A percentile compares a stretch with the other conserved stretches of the same genome.
Evolutionary conservation across 371 early-diverging fungal species (phyloP).

Genomic region (Actinomortierella wolfii): DNA sequence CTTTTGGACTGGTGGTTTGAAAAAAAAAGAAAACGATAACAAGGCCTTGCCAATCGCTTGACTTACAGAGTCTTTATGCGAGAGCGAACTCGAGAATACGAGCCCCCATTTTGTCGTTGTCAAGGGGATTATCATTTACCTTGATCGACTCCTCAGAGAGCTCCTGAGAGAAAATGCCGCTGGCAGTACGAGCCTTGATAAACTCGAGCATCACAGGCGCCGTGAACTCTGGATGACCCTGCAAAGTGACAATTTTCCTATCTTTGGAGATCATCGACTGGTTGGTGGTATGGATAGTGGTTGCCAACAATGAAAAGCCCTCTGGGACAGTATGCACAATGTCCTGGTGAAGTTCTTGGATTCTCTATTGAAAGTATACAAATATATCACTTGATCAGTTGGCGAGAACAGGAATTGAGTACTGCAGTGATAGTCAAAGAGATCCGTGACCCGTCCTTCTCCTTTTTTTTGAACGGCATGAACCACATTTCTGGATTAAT

Average conservation of each 20-base stretch:
- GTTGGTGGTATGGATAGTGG: slow-evolving; percentile 18
- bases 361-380: slow-evolving; percentile 36
- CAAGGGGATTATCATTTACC: slow-evolving; percentile 30
- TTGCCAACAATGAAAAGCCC: slow-evolving; percentile 21
- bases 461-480: no score
- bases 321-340: slow-evolving; percentile 24
- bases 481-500: no score
- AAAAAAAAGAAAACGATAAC: no score
- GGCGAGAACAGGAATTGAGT: no score
- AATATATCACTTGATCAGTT: neutral
- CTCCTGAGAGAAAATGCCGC: slow-evolving; percentile 49
- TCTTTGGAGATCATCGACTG: slow-evolving; percentile 63
- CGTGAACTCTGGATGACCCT: slow-evolving; percentile 81
- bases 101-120: slow-evolving; percentile 31
- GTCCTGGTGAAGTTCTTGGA: slow-evolving; percentile 69
- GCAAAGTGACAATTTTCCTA: slow-evolving; percentile 67
- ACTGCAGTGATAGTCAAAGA: no score
- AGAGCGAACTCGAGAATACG: slow-evolving; percentile 2
- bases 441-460: no score
- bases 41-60: no score
- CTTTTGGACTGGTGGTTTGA: no score
- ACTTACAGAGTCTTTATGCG: no score
- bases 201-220: slow-evolving; percentile 55
- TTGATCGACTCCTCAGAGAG: slow-evolving; percentile 27
- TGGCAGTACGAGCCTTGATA: slow-evolving; percentile 46